Conservation (phyloP, 768 basidiomycete genomes). For the Calocybe indica region DNA sequence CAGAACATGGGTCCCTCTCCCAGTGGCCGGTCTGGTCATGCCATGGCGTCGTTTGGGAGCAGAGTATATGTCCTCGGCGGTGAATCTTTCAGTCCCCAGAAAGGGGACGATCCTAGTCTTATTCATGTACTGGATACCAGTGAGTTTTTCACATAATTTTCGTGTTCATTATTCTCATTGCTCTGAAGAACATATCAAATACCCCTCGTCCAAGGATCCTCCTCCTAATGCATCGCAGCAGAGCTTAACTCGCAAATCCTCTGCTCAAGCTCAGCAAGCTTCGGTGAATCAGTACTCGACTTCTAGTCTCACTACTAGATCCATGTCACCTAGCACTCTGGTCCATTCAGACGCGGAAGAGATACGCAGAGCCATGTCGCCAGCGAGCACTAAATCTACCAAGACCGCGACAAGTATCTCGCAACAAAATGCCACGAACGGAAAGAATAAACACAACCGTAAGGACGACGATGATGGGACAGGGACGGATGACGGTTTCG, state of each 20-base stretch:
- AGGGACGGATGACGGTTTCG: constrained; percentile 51
- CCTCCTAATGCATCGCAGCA: constrained; percentile 18
- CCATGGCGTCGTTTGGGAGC: constrained; percentile 92
- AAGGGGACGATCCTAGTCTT: constrained; percentile 71
- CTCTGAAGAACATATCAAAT: constrained; percentile 20
- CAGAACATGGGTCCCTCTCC: constrained; percentile 99
- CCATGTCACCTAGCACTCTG: constrained; percentile 58
- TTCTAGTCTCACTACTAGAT: constrained; percentile 35
- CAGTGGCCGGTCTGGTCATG: constrained; percentile 88
- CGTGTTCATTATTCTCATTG: constrained; percentile 1
- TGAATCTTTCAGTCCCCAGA: constrained; percentile 73
- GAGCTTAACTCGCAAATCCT: constrained; percentile 42
- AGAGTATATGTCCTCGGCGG: constrained; percentile 93
- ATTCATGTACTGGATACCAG: constrained; percentile 96
- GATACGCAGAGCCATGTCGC: constrained; percentile 62
- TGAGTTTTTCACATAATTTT: constrained; percentile 35
- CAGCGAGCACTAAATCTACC: constrained; percentile 39
- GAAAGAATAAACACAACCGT: constrained; percentile 51
- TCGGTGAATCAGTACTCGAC: constrained; percentile 15
- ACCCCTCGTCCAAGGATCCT: constrained; percentile 15
- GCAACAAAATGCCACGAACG: constrained; percentile 31
- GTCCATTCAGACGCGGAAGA: constrained; percentile 45
- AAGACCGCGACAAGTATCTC: constrained; percentile 40
- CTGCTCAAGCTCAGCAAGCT: constrained; percentile 29
- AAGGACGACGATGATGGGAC: constrained; percentile 36